Evolutionary conservation across 257 asterid genomes (phyloP), one percentile per base, ranked within the genome.

Genomic region (Petunia axillaris): DNA sequence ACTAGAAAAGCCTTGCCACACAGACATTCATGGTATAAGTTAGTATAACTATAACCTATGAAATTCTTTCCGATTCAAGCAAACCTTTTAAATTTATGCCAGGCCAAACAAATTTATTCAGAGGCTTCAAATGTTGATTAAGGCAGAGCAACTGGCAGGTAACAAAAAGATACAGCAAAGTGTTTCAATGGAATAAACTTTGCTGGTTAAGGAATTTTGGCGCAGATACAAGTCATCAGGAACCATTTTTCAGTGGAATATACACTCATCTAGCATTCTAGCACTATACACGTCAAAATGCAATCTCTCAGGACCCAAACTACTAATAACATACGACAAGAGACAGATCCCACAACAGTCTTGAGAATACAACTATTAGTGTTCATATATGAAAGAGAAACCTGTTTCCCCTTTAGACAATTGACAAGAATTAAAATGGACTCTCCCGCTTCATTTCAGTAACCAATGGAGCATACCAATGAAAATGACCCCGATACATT

Each of bases 101-200:
- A 11, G 48, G 25, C 4, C 8, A 38, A 64, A 38, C 71, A 10
- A 38, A 38, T 4, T 38, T 13, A 38, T 9, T 6, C 68, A 64
- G 8, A 64, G n/a, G 13, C 11, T 66, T 41, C 38, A 41, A 15
- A 7, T 66, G 75, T 6, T 7, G 41, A 67, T 41, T 3, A n/a
- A 43, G 43, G 55, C 55, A 67, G 55, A 15, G 15, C 1, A 38
- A 67, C 14, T n/a, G 54, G 38, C 37, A 41, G n/a, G 75, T 40
- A 66, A 67, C 14, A 66, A 66, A 66, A 67, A 15, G 38, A n/a
- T n/a, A 6, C 76, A 67, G 76, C 75, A n/a, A 15, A 43, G 39
- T 67, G 39, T 8, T 67, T 8, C 11, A 67, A 41, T 15, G 43
- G 55, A 67, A 43, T 8, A 67, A 8, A 15, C 55, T 67, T 67